Percentiles rank a stretch among this genome's conserved stretches.
Evolutionary conservation across 176 grass and related monocot species (phyloP).

Genomic region (Oryza meridionalis): DNA sequence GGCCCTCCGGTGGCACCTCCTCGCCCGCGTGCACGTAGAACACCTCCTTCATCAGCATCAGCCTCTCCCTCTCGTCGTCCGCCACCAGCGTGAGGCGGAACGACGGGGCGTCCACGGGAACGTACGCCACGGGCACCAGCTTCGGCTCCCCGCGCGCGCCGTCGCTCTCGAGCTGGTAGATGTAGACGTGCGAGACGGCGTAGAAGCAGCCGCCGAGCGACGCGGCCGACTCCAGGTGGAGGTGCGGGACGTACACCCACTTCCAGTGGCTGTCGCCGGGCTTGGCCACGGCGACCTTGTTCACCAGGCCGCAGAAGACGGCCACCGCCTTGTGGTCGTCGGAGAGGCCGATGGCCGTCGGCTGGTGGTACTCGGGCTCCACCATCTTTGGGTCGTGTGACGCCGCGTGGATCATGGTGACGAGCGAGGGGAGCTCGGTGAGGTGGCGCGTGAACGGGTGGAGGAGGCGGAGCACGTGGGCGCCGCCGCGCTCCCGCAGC

Average conservation of each 20-base stretch:
- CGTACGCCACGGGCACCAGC: neutral
- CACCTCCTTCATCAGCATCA: neutral
- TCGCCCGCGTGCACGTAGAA: neutral
- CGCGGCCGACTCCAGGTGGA: neutral
- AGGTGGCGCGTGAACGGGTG: neutral
- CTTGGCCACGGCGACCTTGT: neutral
- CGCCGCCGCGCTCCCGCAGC: neutral
- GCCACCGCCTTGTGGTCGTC: neutral
- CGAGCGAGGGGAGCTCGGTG: neutral
- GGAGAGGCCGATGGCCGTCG: neutral
- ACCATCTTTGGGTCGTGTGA: neutral
- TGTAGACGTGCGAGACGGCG: neutral
- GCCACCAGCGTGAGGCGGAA: neutral
- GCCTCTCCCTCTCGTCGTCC: neutral
- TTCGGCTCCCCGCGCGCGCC: neutral
- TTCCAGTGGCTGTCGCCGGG: neutral
- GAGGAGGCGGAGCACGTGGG: neutral
- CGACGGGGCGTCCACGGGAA: neutral
- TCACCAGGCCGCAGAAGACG: neutral
- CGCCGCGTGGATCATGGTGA: neutral
- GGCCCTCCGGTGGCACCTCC: neutral
- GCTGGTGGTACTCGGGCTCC: neutral
- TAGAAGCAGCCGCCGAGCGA: neutral
- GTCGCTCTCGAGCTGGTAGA: neutral
- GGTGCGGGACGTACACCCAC: neutral